Evolutionary conservation across 305 asterid genomes (phyloP), one percentile per base, ranked within the genome.

Genomic region (Rubia balearica): DNA sequence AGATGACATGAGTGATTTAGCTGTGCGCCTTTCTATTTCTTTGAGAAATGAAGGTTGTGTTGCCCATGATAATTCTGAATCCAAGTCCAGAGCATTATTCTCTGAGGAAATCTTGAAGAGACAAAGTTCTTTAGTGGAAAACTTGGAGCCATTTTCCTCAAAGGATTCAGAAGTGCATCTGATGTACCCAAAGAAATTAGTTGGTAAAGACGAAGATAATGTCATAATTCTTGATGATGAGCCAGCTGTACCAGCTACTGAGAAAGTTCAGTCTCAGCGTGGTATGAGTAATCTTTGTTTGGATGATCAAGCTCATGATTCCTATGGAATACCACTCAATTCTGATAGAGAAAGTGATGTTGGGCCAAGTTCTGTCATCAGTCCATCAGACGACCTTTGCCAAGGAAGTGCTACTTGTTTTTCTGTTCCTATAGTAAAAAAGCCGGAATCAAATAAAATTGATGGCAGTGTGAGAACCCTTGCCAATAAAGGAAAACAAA

Each of bases 21-120:
- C 86, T 43, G 82, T 89, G 41, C 82, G 74, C 46, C 99, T 94
- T 79, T 87, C 87, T 77, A 81, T 90, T 85, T 81, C 85, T 75
- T 85, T 91, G 73, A 67, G 67, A 75, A 87, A 79, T 73, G 86
- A 80, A 72, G 75, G 87, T 77, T 69, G 46, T 75, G 33, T 70
- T 70, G 73, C 76, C 40, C 56, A 65, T 71, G 76, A 77, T 63
- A 81, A 74, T 83, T 46, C 65, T 40, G 71, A 67, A 46, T 8
- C 62, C 57, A 76, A 69, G 71, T 68, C 83, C 69, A 76, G 75
- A 76, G 55, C 74, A 74, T 67, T 80, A 65, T 68, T 77, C 68
- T 79, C 77, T 22, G 76, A 73, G 74, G 84, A 73, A 71, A 59
- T 83, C 48, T 71, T 77, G 74, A 75, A 57, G 61, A 70, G 77